Evolutionary conservation across 1,139 yeast genomes (phyloP), one percentile per base, ranked within the genome.

Genomic region (Candida buenavistaensis): DNA sequence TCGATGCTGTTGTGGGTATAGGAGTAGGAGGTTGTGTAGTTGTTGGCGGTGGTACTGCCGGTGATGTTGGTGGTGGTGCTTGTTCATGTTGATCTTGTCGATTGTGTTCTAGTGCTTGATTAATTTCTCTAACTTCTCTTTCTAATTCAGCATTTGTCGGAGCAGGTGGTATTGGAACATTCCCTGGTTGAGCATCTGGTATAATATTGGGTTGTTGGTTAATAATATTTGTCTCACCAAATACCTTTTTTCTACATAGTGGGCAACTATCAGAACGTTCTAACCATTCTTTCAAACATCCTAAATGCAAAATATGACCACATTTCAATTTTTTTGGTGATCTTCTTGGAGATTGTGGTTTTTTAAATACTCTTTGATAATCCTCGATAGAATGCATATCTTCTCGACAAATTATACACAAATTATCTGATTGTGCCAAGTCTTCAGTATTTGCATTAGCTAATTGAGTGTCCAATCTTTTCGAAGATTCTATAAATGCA

Each of bases 211-310:
- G 26, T 17, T 6, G 38, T 20, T 30, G 37, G 19, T 17, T n/a
- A n/a, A n/a, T n/a, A n/a, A n/a, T n/a, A n/a, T n/a, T n/a, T n/a
- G n/a, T n/a, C n/a, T 17, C 19, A 4, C 38, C 49, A 45, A 68
- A 67, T 1, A 89, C 96, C n/a, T 82, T 77, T 13, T 82, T 68
- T 46, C 97, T 72, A 59, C 97, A 92, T 38, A 90, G 79, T 1
- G 99, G 98, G 62, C 99, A 92, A 19, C 80, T 77, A 48, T 84
- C 94, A 0, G 96, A 87, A 45, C 96, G 72, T 52, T 87, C 96
- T 47, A 92, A 68, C 99, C 99, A 92, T 48, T 86, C 85, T 52
- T 86, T 85, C 44, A 92, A 71, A 57, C 98, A 92, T 3, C 95
- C 92, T 64, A 84, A 68, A 56, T 92, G 99, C 41, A 92, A 70